These are phyloP conservation scores for Neurospora cerealis DNA, from an alignment of 495 filamentous ascomycete genomes.

Conservation along the genomic window DNA sequence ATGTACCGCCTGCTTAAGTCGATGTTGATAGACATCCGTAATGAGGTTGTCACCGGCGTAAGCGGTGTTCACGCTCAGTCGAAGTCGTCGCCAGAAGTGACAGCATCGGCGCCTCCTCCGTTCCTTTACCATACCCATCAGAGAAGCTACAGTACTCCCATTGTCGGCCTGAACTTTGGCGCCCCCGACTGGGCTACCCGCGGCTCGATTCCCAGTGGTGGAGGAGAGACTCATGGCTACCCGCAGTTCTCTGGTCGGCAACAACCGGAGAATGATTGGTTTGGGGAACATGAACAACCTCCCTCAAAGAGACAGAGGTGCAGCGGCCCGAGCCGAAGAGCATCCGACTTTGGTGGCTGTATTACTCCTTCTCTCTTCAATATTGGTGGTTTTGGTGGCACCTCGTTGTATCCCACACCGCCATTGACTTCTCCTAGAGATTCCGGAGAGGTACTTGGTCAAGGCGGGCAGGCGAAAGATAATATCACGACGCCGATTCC, in stretches of 20 bases:
- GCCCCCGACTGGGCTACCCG: neutral
- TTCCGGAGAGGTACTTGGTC: neutral
- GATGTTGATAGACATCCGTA: conserved; percentile 25
- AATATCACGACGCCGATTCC: neutral
- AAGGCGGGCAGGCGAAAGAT: neutral
- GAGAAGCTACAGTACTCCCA: neutral
- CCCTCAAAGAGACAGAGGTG: neutral
- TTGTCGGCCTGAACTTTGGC: neutral
- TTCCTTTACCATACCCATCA: neutral
- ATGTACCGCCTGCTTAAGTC: conserved; percentile 27
- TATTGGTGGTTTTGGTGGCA: neutral
- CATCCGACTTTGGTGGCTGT: neutral
- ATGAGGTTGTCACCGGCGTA: conserved; percentile 11
- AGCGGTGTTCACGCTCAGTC: neutral
- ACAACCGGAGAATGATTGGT: neutral
- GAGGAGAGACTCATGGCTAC: neutral
- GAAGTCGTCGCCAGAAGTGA: neutral
- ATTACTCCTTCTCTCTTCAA: neutral
- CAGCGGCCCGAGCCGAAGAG: neutral
- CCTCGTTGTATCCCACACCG: neutral
- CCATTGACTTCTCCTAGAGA: neutral
- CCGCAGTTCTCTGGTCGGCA: neutral
- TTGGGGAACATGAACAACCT: neutral
- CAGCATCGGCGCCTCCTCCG: neutral
- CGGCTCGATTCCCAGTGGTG: neutral